Conservation (phyloP, 176 grass and related monocot species). For the Poa pratensis region DNA sequence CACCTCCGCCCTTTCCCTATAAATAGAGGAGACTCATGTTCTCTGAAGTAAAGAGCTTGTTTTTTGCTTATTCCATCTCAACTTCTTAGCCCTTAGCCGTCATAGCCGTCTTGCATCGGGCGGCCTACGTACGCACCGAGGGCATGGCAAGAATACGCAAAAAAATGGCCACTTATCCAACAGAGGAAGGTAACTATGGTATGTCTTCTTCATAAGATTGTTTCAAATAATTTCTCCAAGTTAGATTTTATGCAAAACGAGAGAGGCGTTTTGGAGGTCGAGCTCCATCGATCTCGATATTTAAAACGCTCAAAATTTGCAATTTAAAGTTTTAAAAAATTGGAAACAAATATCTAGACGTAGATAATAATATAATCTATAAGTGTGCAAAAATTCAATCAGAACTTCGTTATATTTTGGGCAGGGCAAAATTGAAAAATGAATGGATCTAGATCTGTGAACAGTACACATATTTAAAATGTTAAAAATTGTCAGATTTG, state of each 20-base stretch:
- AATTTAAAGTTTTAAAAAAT: too few species aligned
- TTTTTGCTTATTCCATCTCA: neutral
- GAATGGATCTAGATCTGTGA: too few species aligned
- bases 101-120: neutral
- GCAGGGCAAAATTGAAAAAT: too few species aligned
- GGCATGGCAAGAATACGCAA: neutral
- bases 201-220: neutral
- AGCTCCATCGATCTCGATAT: too few species aligned
- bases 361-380: too few species aligned
- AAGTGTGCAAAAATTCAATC: too few species aligned
- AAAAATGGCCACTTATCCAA: neutral
- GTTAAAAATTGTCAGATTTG: too few species aligned
- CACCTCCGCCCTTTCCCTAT: neutral
- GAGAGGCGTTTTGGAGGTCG: too few species aligned
- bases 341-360: too few species aligned
- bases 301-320: too few species aligned
- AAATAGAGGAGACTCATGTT: neutral
- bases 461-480: too few species aligned
- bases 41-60: neutral
- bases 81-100: neutral
- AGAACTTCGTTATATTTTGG: too few species aligned
- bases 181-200: neutral
- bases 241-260: neutral
- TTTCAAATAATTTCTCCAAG: neutral
- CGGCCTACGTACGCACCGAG: neutral